Conservation (phyloP, 768 basidiomycete genomes). For the Lactifluus pinguis region DNA sequence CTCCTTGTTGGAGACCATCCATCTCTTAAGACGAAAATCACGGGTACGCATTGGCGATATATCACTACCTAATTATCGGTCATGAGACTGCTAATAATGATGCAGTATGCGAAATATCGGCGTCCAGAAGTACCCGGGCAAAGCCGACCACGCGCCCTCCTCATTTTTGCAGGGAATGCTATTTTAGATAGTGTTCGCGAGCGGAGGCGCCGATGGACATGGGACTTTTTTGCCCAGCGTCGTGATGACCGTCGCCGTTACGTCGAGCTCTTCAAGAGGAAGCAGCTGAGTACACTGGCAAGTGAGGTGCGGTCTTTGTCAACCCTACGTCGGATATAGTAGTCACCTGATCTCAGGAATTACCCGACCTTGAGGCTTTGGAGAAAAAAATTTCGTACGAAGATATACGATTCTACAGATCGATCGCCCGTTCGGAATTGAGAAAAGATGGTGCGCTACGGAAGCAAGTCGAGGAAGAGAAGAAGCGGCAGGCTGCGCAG, state of each 20-base stretch:
- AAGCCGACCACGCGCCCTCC: slow-evolving; percentile 57
- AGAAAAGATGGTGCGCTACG: slow-evolving; percentile 73
- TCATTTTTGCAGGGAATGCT: slow-evolving; percentile 71
- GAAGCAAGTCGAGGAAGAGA: slow-evolving; percentile 59
- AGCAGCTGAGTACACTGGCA: slow-evolving; percentile 43
- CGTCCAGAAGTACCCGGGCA: slow-evolving; percentile 49
- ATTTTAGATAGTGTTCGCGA: slow-evolving; percentile 81
- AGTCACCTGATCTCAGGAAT: slow-evolving; percentile 34
- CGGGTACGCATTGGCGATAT: slow-evolving; percentile 39
- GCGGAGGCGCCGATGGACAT: slow-evolving; percentile 78
- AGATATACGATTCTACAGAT: slow-evolving; percentile 95
- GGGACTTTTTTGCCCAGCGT: slow-evolving; percentile 82
- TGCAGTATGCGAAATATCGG: slow-evolving; percentile 75
- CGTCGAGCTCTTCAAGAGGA: slow-evolving; percentile 76
- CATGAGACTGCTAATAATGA: background rate
- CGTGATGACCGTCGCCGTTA: slow-evolving; percentile 82
- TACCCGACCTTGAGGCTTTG: slow-evolving; percentile 45
- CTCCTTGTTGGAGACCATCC: slow-evolving; percentile 92
- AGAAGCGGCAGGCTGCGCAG: slow-evolving; percentile 40
- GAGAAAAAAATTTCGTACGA: slow-evolving; percentile 86
- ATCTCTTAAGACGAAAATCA: slow-evolving; percentile 80
- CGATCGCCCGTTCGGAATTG: slow-evolving; percentile 81
- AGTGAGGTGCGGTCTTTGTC: slow-evolving; percentile 38
- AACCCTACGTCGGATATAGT: background rate
- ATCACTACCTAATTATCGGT: slow-evolving; percentile 9